phyloP scores from a whole-genome alignment of 306 rosid genomes.

The Vigna trinervia region DNA sequence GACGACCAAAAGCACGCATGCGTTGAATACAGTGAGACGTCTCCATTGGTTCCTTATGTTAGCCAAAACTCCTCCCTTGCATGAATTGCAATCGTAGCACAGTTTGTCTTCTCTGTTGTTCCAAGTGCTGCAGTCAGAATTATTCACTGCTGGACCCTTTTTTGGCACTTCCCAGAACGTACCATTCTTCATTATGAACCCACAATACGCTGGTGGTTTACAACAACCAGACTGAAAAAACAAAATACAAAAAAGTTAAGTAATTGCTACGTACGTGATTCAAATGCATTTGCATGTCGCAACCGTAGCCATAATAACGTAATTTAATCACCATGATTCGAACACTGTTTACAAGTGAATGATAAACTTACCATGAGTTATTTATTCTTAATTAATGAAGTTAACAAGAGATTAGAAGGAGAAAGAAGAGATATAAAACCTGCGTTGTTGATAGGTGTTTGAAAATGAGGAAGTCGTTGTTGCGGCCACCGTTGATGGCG shows the following conservation, averaged over 20 bases:
- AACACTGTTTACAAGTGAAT: too few species aligned
- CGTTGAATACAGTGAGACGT: slow-evolving; percentile 60
- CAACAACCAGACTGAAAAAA: slow-evolving; percentile 77
- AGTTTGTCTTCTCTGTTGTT: slow-evolving; percentile 55
- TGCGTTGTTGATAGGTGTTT: slow-evolving; percentile 62
- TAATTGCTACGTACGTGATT: neutral
- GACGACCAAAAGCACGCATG: slow-evolving; percentile 44
- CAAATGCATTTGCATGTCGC: neutral
- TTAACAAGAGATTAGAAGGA: neutral
- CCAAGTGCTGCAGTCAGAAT: slow-evolving; percentile 73
- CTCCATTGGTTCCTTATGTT: slow-evolving; percentile 74
- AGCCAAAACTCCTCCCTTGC: slow-evolving; percentile 81
- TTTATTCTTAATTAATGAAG: too few species aligned
- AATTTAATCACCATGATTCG: too few species aligned
- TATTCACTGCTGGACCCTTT: slow-evolving; percentile 49
- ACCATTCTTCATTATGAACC: slow-evolving; percentile 66
- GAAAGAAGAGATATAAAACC: slow-evolving; percentile 43
- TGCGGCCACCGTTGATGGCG: slow-evolving; percentile 45
- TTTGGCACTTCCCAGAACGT: slow-evolving; percentile 73
- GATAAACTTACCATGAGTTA: too few species aligned
- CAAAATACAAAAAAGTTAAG: neutral
- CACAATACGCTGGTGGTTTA: slow-evolving; percentile 82
- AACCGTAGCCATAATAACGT: neutral
- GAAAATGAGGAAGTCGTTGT: slow-evolving; percentile 46
- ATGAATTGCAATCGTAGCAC: slow-evolving; percentile 84